Base-by-base conservation (phyloP, 2,329 filamentous ascomycete species). In the Colletotrichum destructivum region DNA sequence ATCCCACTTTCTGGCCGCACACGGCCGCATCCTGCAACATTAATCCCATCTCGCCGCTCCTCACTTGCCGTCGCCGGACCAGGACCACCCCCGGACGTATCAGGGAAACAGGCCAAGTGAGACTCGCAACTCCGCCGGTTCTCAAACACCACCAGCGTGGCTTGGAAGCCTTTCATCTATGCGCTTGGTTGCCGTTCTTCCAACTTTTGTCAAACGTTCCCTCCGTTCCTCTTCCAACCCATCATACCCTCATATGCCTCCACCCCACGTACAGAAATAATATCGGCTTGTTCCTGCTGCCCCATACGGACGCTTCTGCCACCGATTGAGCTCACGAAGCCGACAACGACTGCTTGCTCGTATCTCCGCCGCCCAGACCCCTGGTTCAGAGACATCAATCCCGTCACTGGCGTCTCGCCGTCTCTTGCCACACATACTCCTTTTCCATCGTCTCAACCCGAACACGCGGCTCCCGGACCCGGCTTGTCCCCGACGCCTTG, bases 131-230 rank as follows among this genome's bases (percentile, higher is more conserved):
- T 64, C 54, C 66, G 40, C 66, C 51, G 51, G 55, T 60, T 69
- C 66, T 72, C 69, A 72, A 72, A 72, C 69, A 72, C 65, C 60
- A 69, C 54, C 69, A 38, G 59, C 60, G 69, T 72, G 66, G 69
- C 69, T 72, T 69, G 69, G 69, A 79, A 67, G 78, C 56, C 35
- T 51, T 21, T 31, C 26, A 59, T 46, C 74, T 54, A 47, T 64
- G 35, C 68, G n/a, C 62, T 40, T 42, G 47, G 31, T 47, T 55
- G 18, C 70, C 40, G 13, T 38, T 54, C 3, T 60, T 47, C 40
- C 12, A 42, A 49, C 66, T 47, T 40, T 47, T 46, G 21, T 44
- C 55, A 31, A 18, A 59, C 66, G n/a, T 21, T 35, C 42, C 21
- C 5, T 18, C 44, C 8, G 12, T 12, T 38, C 18, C 8, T 63